Base-by-base conservation (phyloP, 2,329 filamentous ascomycete genomes). In the Penicillium sp. region DNA sequence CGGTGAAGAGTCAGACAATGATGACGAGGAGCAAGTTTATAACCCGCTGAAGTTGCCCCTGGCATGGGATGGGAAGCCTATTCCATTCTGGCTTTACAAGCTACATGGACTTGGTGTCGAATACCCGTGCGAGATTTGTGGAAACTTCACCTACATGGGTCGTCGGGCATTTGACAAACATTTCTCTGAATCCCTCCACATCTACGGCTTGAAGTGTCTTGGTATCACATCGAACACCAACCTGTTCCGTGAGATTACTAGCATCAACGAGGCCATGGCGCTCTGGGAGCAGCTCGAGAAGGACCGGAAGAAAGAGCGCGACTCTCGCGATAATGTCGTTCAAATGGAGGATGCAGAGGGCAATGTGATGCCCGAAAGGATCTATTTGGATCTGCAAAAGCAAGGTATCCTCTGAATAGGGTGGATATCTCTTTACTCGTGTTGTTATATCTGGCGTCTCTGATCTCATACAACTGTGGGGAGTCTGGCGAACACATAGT, bases 141-240 rank as follows among this genome's bases (percentile, higher is more conserved):
- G 94, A 52, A 97, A 97, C 74, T 97, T 91, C 68, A 91, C 97
- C n/a, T 97, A 97, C 78, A 97, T 96, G 89, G 94, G 94, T 14
- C 84, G 94, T 23, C 85, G 94, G 46, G 92, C 92, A 1, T 99
- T 97, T 66, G 94, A 99, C 71, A 99, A 99, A 79, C 94, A 99
- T 73, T 99, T 99, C 77, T 95, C 92, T 63, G 94, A 99, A 73
- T 86, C 90, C 8, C 81, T 91, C 49, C 94, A 99, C 70, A 89
- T 97, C 45, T 94, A 96, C 69, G 94, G 94, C 0, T 77, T 99
- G 62, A 94, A 95, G 73, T 96, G 93, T 68, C 77, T 99, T 47
- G 95, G 95, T 18, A 94, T 99, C 69, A 95, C 88, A 7, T 73
- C 75, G 10, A 94, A 95, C 69, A 91, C 91, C 2, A 87, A 87